These are phyloP conservation scores for Blastomyces emzantsi DNA, from an alignment of 2,329 filamentous ascomycete genomes.

Conservation along the genomic window DNA sequence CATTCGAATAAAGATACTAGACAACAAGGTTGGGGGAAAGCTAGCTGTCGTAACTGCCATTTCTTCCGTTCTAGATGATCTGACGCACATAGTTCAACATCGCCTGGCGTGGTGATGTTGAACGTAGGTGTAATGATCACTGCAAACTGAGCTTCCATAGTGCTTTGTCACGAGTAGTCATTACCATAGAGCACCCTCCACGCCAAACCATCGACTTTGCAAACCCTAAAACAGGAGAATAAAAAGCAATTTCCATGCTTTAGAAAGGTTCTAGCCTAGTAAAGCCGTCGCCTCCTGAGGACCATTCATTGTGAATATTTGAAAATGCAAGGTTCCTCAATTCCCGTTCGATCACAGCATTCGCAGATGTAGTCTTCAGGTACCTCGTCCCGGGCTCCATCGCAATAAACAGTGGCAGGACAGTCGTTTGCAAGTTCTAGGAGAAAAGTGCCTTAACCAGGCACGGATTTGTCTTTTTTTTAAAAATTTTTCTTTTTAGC, in stretches of 20 bases:
- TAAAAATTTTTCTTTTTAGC: too few relatives aligned
- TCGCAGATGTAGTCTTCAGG: constrained; percentile 11
- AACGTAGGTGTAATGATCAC: too few relatives aligned
- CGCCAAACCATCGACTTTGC: too few relatives aligned
- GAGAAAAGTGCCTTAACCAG: constrained; percentile 8
- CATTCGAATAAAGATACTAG: not conserved
- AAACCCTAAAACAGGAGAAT: too few relatives aligned
- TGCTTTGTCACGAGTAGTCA: not conserved
- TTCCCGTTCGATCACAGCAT: constrained; percentile 11
- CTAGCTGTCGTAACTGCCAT: too few relatives aligned
- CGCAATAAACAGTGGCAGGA: constrained; percentile 11
- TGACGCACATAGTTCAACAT: not conserved
- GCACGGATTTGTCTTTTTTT: not conserved
- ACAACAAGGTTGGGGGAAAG: not conserved
- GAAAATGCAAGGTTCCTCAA: constrained; percentile 7
- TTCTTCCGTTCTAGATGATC: not conserved
- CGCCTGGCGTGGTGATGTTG: too few relatives aligned
- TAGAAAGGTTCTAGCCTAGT: too few relatives aligned
- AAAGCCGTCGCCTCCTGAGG: not conserved
- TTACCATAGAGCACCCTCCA: too few relatives aligned
- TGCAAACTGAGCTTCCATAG: not conserved
- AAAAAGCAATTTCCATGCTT: too few relatives aligned
- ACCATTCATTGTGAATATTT: constrained; percentile 6
- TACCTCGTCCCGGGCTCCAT: not conserved
- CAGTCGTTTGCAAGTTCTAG: constrained; percentile 7